Base-by-base conservation (phyloP, 768 basidiomycete genomes). In the Suillus lakei region DNA sequence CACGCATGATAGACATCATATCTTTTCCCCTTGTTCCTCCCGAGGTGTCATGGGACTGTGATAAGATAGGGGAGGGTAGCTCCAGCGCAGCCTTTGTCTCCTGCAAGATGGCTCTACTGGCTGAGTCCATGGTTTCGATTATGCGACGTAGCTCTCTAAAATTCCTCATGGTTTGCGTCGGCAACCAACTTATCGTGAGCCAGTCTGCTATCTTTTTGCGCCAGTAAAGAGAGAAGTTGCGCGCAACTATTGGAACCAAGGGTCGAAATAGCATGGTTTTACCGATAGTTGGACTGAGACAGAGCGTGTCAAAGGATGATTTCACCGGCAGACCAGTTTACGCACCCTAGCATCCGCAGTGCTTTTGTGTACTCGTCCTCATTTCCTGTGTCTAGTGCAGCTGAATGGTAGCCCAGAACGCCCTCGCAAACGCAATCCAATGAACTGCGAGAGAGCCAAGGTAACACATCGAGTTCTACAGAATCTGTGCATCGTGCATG, bases 1-100 rank as follows among this genome's bases (percentile, higher is more conserved):
- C 56, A 77, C 76, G 50, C 65, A 77, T 69, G 56, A 77, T 70
- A 43, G 64, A 73, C 74, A 76, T 75, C 39, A 77, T 67, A 58
- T 77, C 72, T 18, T 66, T 72, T 5, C 64, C 61, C 53, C 6
- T 34, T 6, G 53, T 50, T 41, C 56, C 48, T 54, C 32, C 56
- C 10, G 16, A 28, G 10, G 9, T 59, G 56, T 16, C 38, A 18
- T 58, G 16, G 36, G 36, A 5, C 16, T 15, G 36, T 18, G 23
- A 10, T 15, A 9, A 1, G 36, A 5, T 4, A 56, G 54, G 4
- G 36, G 23, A 54, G 21, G 32, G 21, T n/a, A 6, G n/a, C 9
- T 58, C 10, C 26, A 58, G 26, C 51, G 75, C 77, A 4, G 59
- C 65, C 61, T 60, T 71, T 63, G 76, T 75, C 53, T 67, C 64